Percentiles rank a stretch among this genome's conserved stretches.
Evolutionary conservation across 805 yeast genomes (phyloP).

Genomic region (Lipomyces yamanashiensis): DNA sequence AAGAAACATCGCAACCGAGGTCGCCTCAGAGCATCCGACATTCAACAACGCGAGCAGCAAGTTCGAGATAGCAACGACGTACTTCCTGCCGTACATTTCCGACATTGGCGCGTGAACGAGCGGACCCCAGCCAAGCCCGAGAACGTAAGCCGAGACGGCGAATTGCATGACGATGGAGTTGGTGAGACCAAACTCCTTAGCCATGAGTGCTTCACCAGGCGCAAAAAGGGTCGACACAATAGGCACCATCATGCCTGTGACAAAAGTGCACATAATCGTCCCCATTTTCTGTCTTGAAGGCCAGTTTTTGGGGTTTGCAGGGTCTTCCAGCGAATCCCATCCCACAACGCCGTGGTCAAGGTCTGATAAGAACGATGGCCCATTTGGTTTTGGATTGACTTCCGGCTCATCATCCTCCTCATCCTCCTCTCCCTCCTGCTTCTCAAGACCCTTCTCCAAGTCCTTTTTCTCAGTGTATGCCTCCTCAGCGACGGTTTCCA

Average conservation of each 20-base stretch:
- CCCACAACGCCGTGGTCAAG: slow-evolving; percentile 30
- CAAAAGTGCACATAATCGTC: slow-evolving; percentile 42
- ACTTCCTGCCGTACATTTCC: slow-evolving; percentile 34
- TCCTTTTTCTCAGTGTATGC: too few relatives aligned
- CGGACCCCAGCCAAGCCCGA: slow-evolving; percentile 38
- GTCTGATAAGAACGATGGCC: slow-evolving; percentile 18
- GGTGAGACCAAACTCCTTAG: slow-evolving; percentile 43
- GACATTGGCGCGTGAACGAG: slow-evolving; percentile 32
- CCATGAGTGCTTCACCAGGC: slow-evolving; percentile 39
- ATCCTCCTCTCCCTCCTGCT: neutral
- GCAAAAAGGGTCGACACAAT: slow-evolving; percentile 32
- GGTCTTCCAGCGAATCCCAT: slow-evolving; percentile 45
- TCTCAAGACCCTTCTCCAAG: neutral
- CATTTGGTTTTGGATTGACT: neutral
- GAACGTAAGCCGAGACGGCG: slow-evolving; percentile 30
- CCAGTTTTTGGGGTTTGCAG: slow-evolving; percentile 48
- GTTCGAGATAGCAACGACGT: slow-evolving; percentile 25
- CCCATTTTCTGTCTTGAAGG: slow-evolving; percentile 47
- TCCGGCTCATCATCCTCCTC: neutral
- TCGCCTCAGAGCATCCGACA: slow-evolving; percentile 34
- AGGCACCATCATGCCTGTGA: slow-evolving; percentile 33
- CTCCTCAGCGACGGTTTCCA: neutral
- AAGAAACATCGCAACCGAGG: slow-evolving; percentile 23
- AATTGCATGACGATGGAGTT: slow-evolving; percentile 25
- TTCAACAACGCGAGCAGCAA: slow-evolving; percentile 24